phyloP scores from a whole-genome alignment of 1,139 yeast genomes.

The Pichia inconspicua region DNA sequence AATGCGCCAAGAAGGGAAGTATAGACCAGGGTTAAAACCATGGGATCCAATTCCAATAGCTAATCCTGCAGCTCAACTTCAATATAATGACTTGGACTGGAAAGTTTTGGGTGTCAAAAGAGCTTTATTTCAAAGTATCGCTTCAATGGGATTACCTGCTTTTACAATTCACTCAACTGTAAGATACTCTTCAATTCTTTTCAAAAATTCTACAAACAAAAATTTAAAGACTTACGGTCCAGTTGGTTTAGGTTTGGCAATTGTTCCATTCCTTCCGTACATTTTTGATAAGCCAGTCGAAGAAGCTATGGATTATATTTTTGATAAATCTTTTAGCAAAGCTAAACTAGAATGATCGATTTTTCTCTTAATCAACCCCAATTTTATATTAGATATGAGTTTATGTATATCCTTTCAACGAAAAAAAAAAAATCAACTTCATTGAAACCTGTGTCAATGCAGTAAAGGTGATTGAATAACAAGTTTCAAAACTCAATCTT shows the following conservation, averaged over 20 bases:
- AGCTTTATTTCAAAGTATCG: conserved; percentile 71
- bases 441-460: no score
- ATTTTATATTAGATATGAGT: not conserved
- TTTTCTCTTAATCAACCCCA: not conserved
- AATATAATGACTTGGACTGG: conserved; percentile 50
- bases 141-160: conserved; percentile 84
- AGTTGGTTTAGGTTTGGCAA: conserved; percentile 64
- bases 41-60: conserved; percentile 51
- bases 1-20: conserved; percentile 59
- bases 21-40: conserved; percentile 55
- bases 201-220: conserved; percentile 7
- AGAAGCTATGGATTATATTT: conserved; percentile 53
- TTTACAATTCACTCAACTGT: conserved; percentile 78
- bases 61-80: conserved; percentile 34
- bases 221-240: conserved; percentile 42
- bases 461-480: no score
- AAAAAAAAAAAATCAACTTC: no score
- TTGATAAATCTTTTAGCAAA: conserved; percentile 30
- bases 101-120: conserved; percentile 56
- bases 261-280: conserved; percentile 74
- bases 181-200: conserved; percentile 33
- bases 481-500: no score
- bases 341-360: not conserved
- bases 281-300: conserved; percentile 81
- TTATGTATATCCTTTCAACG: no score